phyloP scores from a whole-genome alignment of 257 asterid species.

The Cordia subcordata region DNA sequence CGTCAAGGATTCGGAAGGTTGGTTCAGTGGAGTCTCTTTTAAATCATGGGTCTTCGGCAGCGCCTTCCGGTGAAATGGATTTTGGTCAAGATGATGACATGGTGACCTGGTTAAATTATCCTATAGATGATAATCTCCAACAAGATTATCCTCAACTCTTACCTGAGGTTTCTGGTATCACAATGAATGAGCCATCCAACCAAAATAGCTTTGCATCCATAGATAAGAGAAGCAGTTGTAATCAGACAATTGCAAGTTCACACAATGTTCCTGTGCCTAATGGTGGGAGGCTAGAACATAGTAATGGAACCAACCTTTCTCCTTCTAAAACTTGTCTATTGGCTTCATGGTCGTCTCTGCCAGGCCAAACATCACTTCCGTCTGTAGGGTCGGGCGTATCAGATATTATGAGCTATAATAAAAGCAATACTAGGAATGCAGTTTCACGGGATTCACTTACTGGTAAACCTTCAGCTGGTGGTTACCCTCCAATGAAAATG shows the following conservation, averaged over 20 bases:
- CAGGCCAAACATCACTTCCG: conserved; percentile 36
- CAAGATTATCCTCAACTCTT: conserved; percentile 51
- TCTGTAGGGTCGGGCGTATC: conserved; percentile 46
- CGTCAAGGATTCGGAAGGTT: conserved; percentile 45
- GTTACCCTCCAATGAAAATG: conserved; percentile 17
- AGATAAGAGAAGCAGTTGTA: conserved; percentile 36
- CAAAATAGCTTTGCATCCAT: conserved; percentile 34
- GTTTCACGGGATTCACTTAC: conserved; percentile 27
- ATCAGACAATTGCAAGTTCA: conserved; percentile 25
- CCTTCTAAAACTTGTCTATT: conserved; percentile 35
- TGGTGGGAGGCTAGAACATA: conserved; percentile 15
- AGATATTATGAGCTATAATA: conserved; percentile 29
- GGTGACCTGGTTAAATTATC: conserved; percentile 66
- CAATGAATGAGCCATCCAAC: conserved; percentile 38
- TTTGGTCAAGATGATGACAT: conserved; percentile 65
- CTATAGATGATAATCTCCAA: conserved; percentile 39
- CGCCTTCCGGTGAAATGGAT: conserved; percentile 52
- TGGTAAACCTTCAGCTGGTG: conserved; percentile 32
- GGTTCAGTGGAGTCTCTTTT: conserved; percentile 35
- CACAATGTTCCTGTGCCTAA: conserved; percentile 20
- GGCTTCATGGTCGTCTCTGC: conserved; percentile 38
- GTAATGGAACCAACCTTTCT: conserved; percentile 30
- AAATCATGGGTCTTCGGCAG: conserved; percentile 44
- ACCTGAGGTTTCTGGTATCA: conserved; percentile 64
- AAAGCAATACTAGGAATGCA: conserved; percentile 22